These are phyloP conservation scores for Aegilops sharonensis DNA, from an alignment of 176 grass and related monocot species.

Conservation along the genomic window DNA sequence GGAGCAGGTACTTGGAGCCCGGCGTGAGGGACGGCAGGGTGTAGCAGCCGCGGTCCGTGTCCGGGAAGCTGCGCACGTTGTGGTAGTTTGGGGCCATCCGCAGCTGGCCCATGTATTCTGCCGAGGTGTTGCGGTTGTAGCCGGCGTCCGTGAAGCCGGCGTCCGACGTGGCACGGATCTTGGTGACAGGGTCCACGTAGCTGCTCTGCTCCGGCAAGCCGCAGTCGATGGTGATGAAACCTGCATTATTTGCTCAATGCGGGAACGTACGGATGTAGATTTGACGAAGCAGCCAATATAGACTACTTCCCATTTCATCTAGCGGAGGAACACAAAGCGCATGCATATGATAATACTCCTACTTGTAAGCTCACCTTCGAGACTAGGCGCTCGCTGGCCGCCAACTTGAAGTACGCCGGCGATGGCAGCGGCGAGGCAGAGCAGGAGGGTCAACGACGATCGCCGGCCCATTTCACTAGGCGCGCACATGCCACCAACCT, in stretches of 20 bases:
- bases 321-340: too few relatives aligned
- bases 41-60: conserved; percentile 42
- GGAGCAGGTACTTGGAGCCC: conserved; percentile 39
- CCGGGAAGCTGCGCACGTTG: conserved; percentile 52
- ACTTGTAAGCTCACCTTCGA: conserved; percentile 15
- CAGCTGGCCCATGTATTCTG: not conserved
- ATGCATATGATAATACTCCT: not conserved
- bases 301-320: too few relatives aligned
- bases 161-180: conserved; percentile 19
- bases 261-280: too few relatives aligned
- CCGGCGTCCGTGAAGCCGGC: conserved; percentile 43
- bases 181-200: conserved; percentile 23
- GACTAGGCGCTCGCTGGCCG: conserved; percentile 16
- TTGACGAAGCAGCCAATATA: not conserved
- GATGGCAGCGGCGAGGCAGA: not conserved
- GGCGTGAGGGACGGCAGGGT: conserved; percentile 19
- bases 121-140: conserved; percentile 35
- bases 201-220: conserved; percentile 32
- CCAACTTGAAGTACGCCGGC: not conserved
- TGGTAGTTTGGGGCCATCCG: not conserved
- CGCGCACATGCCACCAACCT: too few relatives aligned
- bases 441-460: not conserved
- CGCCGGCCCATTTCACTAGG: not conserved
- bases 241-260: not conserved
- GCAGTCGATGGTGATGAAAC: conserved; percentile 65